These are phyloP conservation scores for Hawksworthiomyces lignivorus DNA, from an alignment of 2,329 filamentous ascomycete species.

Conservation along the genomic window DNA sequence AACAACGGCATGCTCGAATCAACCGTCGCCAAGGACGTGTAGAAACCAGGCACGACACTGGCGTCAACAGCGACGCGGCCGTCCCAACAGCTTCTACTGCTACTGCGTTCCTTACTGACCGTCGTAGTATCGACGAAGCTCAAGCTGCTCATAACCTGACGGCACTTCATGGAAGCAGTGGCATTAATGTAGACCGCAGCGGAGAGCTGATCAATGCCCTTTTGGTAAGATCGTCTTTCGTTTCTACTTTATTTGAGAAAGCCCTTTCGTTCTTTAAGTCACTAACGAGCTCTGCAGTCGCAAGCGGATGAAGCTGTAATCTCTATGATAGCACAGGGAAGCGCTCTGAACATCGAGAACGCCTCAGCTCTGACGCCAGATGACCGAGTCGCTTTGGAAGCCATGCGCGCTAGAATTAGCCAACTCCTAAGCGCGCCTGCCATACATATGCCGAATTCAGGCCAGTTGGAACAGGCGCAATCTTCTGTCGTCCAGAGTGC, in stretches of 20 bases:
- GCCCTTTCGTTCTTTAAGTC: no score
- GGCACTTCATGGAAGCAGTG: background rate
- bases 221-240: no score
- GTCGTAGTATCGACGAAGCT: slow-evolving; percentile 50
- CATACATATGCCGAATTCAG: no score
- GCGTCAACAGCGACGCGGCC: background rate
- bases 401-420: slow-evolving; percentile 35
- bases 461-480: no score
- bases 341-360: slow-evolving; percentile 33
- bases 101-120: slow-evolving; percentile 19
- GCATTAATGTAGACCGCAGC: slow-evolving; percentile 15
- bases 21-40: slow-evolving; percentile 2
- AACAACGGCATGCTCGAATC: slow-evolving; percentile 10
- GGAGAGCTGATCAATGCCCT: slow-evolving; percentile 52
- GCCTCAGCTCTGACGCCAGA: slow-evolving; percentile 29
- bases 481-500: no score
- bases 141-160: slow-evolving; percentile 57
- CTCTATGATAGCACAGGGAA: slow-evolving; percentile 40
- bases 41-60: no score
- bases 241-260: no score
- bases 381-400: slow-evolving; percentile 39
- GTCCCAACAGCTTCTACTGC: background rate
- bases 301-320: slow-evolving; percentile 38
- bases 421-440: slow-evolving; percentile 12
- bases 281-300: slow-evolving; percentile 26